Percentiles rank a stretch among this genome's conserved stretches.
Evolutionary conservation across 2,329 filamentous ascomycete species (phyloP).

Genomic region (Botryotinia globosa): DNA sequence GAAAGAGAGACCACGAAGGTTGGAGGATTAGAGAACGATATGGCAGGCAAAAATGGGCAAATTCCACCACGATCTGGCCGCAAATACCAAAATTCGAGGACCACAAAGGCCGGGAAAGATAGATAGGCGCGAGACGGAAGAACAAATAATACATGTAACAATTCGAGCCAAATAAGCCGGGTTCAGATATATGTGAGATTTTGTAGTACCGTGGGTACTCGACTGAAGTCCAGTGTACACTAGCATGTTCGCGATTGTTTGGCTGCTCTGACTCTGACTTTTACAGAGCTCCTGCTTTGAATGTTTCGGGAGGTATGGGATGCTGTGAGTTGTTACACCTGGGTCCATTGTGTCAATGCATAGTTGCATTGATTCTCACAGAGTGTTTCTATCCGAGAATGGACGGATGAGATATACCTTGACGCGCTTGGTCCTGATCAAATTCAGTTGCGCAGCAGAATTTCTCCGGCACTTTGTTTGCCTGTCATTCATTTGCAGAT

Average conservation of each 20-base stretch:
- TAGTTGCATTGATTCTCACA: neutral
- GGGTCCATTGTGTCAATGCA: neutral
- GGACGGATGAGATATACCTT: neutral
- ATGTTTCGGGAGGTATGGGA: neutral
- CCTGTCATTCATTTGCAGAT: neutral
- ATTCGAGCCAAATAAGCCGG: neutral
- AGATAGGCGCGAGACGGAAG: neutral
- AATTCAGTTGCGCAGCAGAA: neutral
- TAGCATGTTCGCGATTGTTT: too few relatives aligned
- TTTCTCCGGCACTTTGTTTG: neutral
- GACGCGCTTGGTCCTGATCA: too few relatives aligned
- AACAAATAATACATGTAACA: constrained; percentile 3
- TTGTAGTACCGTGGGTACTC: neutral
- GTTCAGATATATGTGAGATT: neutral
- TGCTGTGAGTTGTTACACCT: neutral
- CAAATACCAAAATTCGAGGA: neutral
- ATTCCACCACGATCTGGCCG: neutral
- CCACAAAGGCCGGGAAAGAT: neutral
- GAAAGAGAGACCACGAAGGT: neutral
- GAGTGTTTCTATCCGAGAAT: neutral
- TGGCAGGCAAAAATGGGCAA: neutral
- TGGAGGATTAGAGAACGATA: neutral
- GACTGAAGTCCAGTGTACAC: neutral
- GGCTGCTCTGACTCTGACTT: neutral
- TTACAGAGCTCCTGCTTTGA: neutral